Evolutionary conservation across 2,329 filamentous ascomycete species (phyloP), one percentile per base, ranked within the genome.

Genomic region (Aspergillus sclerotialis): DNA sequence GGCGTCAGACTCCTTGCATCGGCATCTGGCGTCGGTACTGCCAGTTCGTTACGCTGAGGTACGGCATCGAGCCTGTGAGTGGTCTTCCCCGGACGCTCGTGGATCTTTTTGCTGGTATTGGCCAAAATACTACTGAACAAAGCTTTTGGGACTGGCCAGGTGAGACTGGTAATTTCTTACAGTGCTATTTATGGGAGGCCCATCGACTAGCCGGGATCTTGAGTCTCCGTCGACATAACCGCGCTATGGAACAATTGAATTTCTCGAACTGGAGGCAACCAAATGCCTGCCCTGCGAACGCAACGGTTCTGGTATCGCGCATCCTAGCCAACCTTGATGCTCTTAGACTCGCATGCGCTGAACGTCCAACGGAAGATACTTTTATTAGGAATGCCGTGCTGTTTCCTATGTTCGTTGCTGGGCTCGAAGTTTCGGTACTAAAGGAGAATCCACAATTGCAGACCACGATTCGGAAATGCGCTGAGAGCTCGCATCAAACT

Each of bases 131-230:
- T 2, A 49, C 46, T 0, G 55, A 58, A 24, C 39, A 45, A 21
- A 44, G 39, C 9, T 49, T 58, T 17, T 56, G 52, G 55, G 37
- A 54, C 23, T 55, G 55, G 53, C 36, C 52, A 1, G 52, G 50
- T 10, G 41, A 46, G 8, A 5, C 35, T 3, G 49, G 55, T 3
- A 55, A 19, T 27, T 48, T 56, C 16, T 14, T 49, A 5, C 52
- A 53, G 17, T 50, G 39, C 12, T 53, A 55, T 30, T 27, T 58
- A 6, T 56, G 53, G 55, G 52, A 57, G 35, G 48, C 51, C 3
- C 45, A 55, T 37, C 46, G 42, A 6, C 21, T 55, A 12, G 49
- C 54, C 3, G 53, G 50, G 1, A 51, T 58, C 5, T 15, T 58
- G 13, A 35, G 37, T 5, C 16, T 55, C 6, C 42, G 54, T 7